Evolutionary conservation across 148 eudicot species (phyloP).

Genomic region (Agrostemma githago): DNA sequence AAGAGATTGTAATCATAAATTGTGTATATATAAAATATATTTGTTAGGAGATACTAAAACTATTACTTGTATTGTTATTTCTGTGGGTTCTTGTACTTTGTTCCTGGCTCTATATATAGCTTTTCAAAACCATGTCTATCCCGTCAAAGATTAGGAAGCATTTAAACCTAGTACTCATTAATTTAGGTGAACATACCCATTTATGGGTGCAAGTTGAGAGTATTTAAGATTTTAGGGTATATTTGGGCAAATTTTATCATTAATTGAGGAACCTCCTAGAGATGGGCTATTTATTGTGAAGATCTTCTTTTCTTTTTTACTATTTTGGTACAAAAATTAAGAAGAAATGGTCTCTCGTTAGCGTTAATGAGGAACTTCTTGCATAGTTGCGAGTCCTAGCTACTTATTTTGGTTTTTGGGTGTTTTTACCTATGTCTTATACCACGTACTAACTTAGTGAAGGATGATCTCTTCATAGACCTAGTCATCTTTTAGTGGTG

Average conservation of each 20-base stretch:
- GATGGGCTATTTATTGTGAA: background rate
- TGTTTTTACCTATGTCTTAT: too few relatives aligned
- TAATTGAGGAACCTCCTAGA: background rate
- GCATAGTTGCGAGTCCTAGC: too few relatives aligned
- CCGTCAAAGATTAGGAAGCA: background rate
- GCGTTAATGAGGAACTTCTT: too few relatives aligned
- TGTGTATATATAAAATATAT: background rate
- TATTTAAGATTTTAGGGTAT: background rate
- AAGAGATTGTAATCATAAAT: constrained; percentile 11
- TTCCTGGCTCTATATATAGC: background rate
- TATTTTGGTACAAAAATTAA: too few relatives aligned
- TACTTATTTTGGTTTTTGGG: too few relatives aligned
- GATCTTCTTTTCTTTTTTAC: constrained; percentile 8
- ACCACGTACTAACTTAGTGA: too few relatives aligned
- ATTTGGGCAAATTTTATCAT: background rate
- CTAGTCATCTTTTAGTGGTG: too few relatives aligned
- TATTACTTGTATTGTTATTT: background rate
- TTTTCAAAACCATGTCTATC: background rate
- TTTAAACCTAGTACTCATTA: background rate
- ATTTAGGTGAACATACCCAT: background rate
- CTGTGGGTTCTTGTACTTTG: background rate
- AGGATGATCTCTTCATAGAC: too few relatives aligned
- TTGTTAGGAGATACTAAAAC: constrained; percentile 10
- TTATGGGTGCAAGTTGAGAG: background rate
- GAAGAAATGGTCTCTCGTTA: too few relatives aligned